phyloP scores from a whole-genome alignment of 108 stramenopile species.

The Nitzschia inconspicua region DNA sequence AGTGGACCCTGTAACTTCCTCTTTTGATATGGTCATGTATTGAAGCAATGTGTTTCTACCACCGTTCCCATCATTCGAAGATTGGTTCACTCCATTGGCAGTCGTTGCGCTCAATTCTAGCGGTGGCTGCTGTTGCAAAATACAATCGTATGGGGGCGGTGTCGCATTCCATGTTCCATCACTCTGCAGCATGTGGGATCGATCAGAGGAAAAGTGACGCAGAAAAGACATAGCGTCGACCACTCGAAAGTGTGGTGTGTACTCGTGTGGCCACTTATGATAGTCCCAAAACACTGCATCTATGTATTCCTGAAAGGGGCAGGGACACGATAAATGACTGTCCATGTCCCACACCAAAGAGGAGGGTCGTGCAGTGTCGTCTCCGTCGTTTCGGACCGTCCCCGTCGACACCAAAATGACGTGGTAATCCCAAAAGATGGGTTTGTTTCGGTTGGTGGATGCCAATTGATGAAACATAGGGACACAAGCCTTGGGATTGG shows the following conservation, averaged over 20 bases:
- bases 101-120: background rate
- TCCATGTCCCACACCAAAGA: constrained; percentile 60
- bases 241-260: constrained; percentile 69
- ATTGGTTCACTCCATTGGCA: background rate
- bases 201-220: constrained; percentile 67
- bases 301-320: constrained; percentile 55
- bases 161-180: constrained; percentile 59
- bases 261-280: constrained; percentile 17
- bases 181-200: constrained; percentile 73
- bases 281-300: constrained; percentile 45
- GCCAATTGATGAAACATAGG: constrained; percentile 75
- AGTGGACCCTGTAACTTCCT: background rate
- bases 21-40: constrained; percentile 20
- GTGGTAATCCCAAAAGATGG: constrained; percentile 88
- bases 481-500: constrained; percentile 61
- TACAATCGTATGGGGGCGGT: constrained; percentile 65
- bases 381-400: background rate
- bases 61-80: background rate
- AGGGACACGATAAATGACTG: constrained; percentile 65
- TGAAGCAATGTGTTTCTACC: constrained; percentile 14
- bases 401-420: constrained; percentile 33
- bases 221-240: constrained; percentile 51
- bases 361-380: background rate
- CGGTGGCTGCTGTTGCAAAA: constrained; percentile 1
- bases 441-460: constrained; percentile 15